Percentiles rank a stretch among this genome's conserved stretches.
These are phyloP conservation scores for Oehlia diaphana DNA, from an alignment of 192 early-diverging fungal species.

Conservation along the genomic window DNA sequence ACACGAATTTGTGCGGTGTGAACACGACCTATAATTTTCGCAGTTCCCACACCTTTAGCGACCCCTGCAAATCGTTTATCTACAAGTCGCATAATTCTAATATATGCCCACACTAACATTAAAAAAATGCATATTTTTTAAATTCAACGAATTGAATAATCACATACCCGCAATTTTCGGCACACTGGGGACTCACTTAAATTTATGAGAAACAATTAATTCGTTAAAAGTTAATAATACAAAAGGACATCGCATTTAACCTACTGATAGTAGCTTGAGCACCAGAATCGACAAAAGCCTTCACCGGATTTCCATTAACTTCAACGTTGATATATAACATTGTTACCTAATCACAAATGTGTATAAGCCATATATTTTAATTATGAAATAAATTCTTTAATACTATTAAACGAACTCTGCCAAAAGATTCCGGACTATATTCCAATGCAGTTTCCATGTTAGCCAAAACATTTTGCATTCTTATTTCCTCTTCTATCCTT, in stretches of 20 bases:
- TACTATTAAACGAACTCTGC: conserved; percentile 48
- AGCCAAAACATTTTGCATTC: conserved; percentile 76
- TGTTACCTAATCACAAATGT: conserved; percentile 53
- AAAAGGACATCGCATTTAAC: conserved; percentile 16
- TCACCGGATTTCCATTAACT: conserved; percentile 87
- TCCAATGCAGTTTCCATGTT: conserved; percentile 91
- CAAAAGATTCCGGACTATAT: conserved; percentile 93
- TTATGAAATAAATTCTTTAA: background rate
- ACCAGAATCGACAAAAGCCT: conserved; percentile 96
- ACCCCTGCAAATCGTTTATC: conserved; percentile 88
- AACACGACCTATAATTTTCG: conserved; percentile 95
- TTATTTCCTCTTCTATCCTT: conserved; percentile 89
- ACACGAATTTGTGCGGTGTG: conserved; percentile 87
- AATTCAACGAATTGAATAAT: background rate
- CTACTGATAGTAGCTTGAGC: conserved; percentile 92
- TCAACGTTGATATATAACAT: conserved; percentile 90
- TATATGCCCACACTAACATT: conserved; percentile 33
- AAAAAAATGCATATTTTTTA: background rate
- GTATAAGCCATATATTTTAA: background rate
- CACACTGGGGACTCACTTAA: conserved; percentile 26
- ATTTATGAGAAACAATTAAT: background rate
- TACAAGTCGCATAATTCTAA: conserved; percentile 86
- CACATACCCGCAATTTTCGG: conserved; percentile 26
- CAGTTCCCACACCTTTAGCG: conserved; percentile 92
- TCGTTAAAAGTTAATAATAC: background rate